These are phyloP conservation scores for Olyra latifolia DNA, from an alignment of 176 grass and related monocot species.

Conservation along the genomic window DNA sequence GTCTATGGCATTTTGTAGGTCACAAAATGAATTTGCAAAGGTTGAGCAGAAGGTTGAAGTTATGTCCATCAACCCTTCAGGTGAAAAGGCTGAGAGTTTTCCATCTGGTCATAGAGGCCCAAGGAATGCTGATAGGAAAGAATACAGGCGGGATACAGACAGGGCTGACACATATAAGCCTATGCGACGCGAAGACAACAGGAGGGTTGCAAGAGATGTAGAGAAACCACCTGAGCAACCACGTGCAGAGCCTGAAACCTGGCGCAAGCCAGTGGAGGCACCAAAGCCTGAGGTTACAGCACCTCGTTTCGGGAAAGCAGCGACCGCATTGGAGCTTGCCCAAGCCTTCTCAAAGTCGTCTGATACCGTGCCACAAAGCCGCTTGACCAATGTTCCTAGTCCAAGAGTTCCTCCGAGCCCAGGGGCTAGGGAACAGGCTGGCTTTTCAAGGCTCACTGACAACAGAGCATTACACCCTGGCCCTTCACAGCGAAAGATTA, in stretches of 20 bases:
- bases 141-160: constrained; percentile 41
- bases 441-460: constrained; percentile 64
- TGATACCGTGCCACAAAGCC: constrained; percentile 41
- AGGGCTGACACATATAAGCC: constrained; percentile 52
- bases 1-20: constrained; percentile 37
- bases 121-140: constrained; percentile 64
- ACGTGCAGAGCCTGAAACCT: constrained; percentile 68
- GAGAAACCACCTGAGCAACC: constrained; percentile 64
- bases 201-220: constrained; percentile 48
- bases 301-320: constrained; percentile 70
- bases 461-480: constrained; percentile 41
- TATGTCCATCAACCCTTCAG: constrained; percentile 38
- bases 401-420: constrained; percentile 45
- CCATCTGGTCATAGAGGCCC: constrained; percentile 58
- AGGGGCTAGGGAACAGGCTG: constrained; percentile 48
- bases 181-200: constrained; percentile 55
- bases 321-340: constrained; percentile 77
- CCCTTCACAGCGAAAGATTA: constrained; percentile 73
- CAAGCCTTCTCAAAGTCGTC: constrained; percentile 92
- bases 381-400: constrained; percentile 43
- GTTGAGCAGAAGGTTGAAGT: constrained; percentile 61
- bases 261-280: constrained; percentile 82
- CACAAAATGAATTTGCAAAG: constrained; percentile 72
- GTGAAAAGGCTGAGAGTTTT: constrained; percentile 52
- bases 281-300: constrained; percentile 51